These are phyloP conservation scores for Penicillium nucicola DNA, from an alignment of 495 filamentous ascomycete genomes.

Conservation along the genomic window DNA sequence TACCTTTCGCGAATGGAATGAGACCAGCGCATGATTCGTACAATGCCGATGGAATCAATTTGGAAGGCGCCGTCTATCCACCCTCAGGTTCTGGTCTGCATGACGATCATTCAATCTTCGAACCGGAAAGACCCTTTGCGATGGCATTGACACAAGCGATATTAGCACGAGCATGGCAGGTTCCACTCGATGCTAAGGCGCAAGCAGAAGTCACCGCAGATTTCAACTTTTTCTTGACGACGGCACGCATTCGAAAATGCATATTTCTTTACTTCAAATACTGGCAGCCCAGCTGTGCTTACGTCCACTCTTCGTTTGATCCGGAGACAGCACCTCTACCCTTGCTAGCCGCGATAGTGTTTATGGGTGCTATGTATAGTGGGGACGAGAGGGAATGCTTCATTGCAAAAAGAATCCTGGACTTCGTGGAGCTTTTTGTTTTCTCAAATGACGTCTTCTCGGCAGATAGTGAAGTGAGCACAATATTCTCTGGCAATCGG, in stretches of 20 bases:
- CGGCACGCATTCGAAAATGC: constrained; percentile 41
- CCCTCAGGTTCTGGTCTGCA: constrained; percentile 18
- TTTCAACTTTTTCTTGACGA: constrained; percentile 39
- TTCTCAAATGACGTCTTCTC: constrained; percentile 43
- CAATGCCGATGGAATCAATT: constrained; percentile 12
- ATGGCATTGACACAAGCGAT: constrained; percentile 38
- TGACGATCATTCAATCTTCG: constrained; percentile 19
- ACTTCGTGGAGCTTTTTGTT: constrained; percentile 46
- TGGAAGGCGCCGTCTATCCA: constrained; percentile 10
- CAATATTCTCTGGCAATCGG: constrained; percentile 21
- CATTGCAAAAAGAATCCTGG: constrained; percentile 39
- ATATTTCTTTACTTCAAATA: constrained; percentile 41
- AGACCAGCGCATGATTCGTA: constrained; percentile 26
- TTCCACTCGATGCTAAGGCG: constrained; percentile 33
- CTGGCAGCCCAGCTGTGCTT: constrained; percentile 46
- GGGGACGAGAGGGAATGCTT: constrained; percentile 34
- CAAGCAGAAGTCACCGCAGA: constrained; percentile 40
- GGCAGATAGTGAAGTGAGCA: constrained; percentile 38
- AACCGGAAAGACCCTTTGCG: constrained; percentile 37
- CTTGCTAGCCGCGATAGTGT: constrained; percentile 35
- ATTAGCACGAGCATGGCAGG: constrained; percentile 31
- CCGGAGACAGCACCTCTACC: constrained; percentile 33
- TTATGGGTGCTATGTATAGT: constrained; percentile 51
- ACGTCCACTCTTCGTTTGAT: constrained; percentile 41
- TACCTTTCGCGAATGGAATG: constrained; percentile 34